phyloP scores from a whole-genome alignment of 495 filamentous ascomycete species.

The Pyrenopolyporus hunteri region DNA sequence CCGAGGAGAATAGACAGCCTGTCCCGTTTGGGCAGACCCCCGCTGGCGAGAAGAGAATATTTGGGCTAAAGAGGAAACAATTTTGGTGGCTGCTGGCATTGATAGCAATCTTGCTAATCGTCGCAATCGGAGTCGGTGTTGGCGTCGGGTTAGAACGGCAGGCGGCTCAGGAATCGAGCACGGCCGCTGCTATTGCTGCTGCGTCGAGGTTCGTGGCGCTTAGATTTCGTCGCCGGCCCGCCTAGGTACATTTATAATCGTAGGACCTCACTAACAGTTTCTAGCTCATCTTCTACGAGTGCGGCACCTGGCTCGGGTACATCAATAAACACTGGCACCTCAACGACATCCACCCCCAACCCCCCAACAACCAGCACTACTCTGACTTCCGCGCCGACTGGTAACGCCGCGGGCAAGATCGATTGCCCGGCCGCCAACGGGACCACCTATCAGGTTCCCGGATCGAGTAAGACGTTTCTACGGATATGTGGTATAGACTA shows the following conservation, averaged over 20 bases:
- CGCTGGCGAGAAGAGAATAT: conserved; percentile 21
- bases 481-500: conserved; percentile 55
- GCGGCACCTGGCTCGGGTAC: background rate
- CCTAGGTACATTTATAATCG: background rate
- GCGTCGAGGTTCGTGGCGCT: conserved; percentile 34
- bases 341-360: conserved; percentile 14
- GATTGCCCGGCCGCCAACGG: conserved; percentile 53
- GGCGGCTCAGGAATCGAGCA: background rate
- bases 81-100: conserved; percentile 42
- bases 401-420: conserved; percentile 33
- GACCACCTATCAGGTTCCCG: conserved; percentile 50
- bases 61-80: conserved; percentile 35
- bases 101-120: conserved; percentile 39
- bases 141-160: conserved; percentile 42
- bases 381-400: conserved; percentile 17
- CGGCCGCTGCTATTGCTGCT: conserved; percentile 3
- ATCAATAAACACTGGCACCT: conserved; percentile 2
- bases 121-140: conserved; percentile 50
- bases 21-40: background rate
- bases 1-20: background rate
- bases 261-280: background rate
- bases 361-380: conserved; percentile 22
- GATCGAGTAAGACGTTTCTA: conserved; percentile 49
- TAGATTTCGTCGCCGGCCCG: background rate
- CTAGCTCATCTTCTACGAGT: conserved; percentile 9